Base-by-base conservation (phyloP, 768 basidiomycete genomes). In the Phanerochaete sordida region DNA sequence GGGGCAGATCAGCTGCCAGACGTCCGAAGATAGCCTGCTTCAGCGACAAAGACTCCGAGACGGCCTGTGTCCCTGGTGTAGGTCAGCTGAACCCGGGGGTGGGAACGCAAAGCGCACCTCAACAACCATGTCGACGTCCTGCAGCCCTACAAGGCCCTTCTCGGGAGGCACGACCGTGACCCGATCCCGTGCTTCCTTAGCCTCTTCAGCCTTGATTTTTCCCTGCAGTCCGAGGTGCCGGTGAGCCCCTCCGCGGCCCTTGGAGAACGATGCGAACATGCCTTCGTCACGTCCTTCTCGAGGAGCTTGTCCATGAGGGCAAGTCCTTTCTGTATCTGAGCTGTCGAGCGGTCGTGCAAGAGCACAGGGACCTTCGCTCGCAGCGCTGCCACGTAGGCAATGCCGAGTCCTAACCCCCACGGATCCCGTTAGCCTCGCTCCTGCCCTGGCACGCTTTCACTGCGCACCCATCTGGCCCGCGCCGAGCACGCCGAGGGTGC, bases 71-170 rank as follows among this genome's bases (percentile, higher is more conserved):
- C 46, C 2, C 33, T 30, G 26, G 9, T 31, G n/a, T 39, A 26
- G 16, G 35, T 33, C 53, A 31, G 30, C 28, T 51, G 39, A 16
- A 19, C 19, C 19, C 23, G 31, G 30, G 23, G 50, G 50, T 31
- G 50, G 19, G 31, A 51, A 61, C 44, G 33, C n/a, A 13, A 45
- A 16, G 70, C 80, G 57, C 62, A 89, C 92, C 84, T 98, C 95
- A 50, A 98, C 79, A 46, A 93, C 91, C 84, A 98, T 87, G 69
- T 96, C 94, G 8, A 86, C 90, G 68, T 95, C 94, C 50, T 86
- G 78, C 64, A 93, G 67, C 1, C 79, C 85, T 46, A 77, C 75
- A 24, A 92, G 64, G 2, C 81, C 83, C 26, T 73, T 52, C 6
- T 77, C 74, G 11, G 68, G 64, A n/a, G 80, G 78, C 3, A 91